Conservation (phyloP, 2,329 filamentous ascomycete species). For the Diaporthe longicolla region DNA sequence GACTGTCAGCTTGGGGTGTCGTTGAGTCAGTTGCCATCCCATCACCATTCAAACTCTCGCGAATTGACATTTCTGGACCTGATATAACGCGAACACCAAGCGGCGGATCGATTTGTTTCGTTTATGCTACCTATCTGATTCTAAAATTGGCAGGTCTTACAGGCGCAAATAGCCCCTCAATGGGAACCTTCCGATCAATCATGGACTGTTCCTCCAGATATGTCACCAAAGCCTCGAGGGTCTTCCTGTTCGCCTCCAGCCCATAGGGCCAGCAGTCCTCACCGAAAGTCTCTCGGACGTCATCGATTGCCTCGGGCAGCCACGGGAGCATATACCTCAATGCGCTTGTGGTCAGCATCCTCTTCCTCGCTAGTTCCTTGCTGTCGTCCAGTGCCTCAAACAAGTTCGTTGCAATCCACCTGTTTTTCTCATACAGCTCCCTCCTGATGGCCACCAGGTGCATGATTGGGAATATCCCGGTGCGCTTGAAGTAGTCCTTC, state of each 20-base stretch:
- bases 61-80: not conserved
- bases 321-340: constrained; percentile 55
- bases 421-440: constrained; percentile 49
- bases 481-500: constrained; percentile 49
- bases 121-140: not conserved
- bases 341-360: constrained; percentile 48
- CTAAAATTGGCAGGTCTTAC: constrained; percentile 17
- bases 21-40: no score
- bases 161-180: constrained; percentile 47
- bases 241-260: constrained; percentile 51
- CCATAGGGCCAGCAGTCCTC: constrained; percentile 54
- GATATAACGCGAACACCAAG: not conserved
- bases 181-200: constrained; percentile 47
- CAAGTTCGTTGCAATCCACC: constrained; percentile 49
- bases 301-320: constrained; percentile 50
- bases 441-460: constrained; percentile 40
- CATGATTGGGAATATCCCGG: constrained; percentile 37
- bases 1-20: not conserved
- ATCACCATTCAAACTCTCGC: not conserved
- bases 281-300: constrained; percentile 53
- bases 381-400: constrained; percentile 52
- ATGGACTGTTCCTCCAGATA: constrained; percentile 51
- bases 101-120: not conserved
- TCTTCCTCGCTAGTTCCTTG: constrained; percentile 50
- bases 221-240: constrained; percentile 50